Base-by-base conservation (phyloP, 768 basidiomycete species). In the Boletus pseudopeckii region DNA sequence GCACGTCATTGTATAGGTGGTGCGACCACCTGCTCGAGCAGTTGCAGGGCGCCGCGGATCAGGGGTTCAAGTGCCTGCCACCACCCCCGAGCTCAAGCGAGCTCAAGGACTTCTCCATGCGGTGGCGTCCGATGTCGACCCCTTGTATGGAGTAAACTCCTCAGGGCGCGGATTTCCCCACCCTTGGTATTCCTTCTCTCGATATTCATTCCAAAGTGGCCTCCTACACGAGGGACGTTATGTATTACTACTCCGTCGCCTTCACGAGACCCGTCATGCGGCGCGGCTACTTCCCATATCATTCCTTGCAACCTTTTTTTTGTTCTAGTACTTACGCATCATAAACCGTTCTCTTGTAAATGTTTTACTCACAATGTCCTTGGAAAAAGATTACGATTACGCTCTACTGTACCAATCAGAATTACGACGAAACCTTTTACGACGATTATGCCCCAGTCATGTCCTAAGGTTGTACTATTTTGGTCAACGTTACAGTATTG, bases 1-100 rank as follows among this genome's bases (percentile, higher is more conserved):
- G 62, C 59, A 55, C 64, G 28, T 64, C 61, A 62, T 6, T 64
- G 26, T 53, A 22, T n/a, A 53, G 39, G 50, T 45, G 56, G 56
- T 65, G 43, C 48, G 51, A 49, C 38, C 17, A 18, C 49, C 34
- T 58, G 18, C 17, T 55, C 24, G 45, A 45, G 20, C 20, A 41
- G 41, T n/a, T 64, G 26, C 54, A 47, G 8, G 8, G 14, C 33
- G 15, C 48, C 13, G 22, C 38, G 32, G 14, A 40, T 38, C 8
- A 20, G 1, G 22, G 15, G 5, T 37, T 10, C 10, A 52, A 52
- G 34, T n/a, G 44, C 13, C 14, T 36, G 30, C 48, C 45, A 4
- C 37, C 42, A 4, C 37, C 42, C 10, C 17, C 28, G 15, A 18
- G 30, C 33, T 44, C 28, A 32, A 34, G 36, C 39, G 45, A 38